These are phyloP conservation scores for Fragaria vesca DNA, from an alignment of 306 rosid genomes.

Conservation along the genomic window DNA sequence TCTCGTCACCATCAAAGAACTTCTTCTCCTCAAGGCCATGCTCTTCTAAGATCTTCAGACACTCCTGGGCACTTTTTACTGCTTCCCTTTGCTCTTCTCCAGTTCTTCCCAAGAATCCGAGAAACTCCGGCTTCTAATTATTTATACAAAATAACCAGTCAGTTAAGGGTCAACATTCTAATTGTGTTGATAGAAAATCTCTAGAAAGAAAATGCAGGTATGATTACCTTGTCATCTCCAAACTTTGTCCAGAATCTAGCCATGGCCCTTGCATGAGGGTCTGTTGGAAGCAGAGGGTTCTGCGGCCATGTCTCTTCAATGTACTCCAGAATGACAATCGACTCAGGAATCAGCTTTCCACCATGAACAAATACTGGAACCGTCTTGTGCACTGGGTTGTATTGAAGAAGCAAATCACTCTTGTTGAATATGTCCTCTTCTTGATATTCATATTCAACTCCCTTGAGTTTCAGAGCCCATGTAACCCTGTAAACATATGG, in stretches of 20 bases:
- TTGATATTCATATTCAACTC: neutral
- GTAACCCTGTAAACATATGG: slow-evolving; percentile 15
- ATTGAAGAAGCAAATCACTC: slow-evolving; percentile 4
- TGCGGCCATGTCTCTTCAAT: slow-evolving; percentile 20
- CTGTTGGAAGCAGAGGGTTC: slow-evolving; percentile 18
- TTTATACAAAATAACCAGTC: neutral
- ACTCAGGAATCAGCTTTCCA: slow-evolving; percentile 10
- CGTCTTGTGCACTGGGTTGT: slow-evolving; percentile 9
- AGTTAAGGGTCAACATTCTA: neutral
- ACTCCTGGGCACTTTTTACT: neutral
- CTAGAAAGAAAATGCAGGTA: neutral
- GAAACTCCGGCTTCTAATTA: neutral
- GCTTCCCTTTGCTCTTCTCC: slow-evolving; percentile 19
- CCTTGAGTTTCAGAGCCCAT: slow-evolving; percentile 29
- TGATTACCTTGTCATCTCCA: slow-evolving; percentile 18
- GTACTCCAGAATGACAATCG: slow-evolving; percentile 16
- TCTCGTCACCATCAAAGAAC: neutral
- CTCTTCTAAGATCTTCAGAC: slow-evolving; percentile 14
- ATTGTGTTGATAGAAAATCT: neutral
- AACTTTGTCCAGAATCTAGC: slow-evolving; percentile 20
- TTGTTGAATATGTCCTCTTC: slow-evolving; percentile 10
- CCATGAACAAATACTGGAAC: slow-evolving; percentile 24
- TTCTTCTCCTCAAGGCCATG: slow-evolving; percentile 5
- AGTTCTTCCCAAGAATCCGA: neutral
- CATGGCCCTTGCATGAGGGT: slow-evolving; percentile 2